Evolutionary conservation across 23 red algal species (phyloP), one percentile per base, ranked within the genome.

Genomic region (Gracilaria gracilis): DNA sequence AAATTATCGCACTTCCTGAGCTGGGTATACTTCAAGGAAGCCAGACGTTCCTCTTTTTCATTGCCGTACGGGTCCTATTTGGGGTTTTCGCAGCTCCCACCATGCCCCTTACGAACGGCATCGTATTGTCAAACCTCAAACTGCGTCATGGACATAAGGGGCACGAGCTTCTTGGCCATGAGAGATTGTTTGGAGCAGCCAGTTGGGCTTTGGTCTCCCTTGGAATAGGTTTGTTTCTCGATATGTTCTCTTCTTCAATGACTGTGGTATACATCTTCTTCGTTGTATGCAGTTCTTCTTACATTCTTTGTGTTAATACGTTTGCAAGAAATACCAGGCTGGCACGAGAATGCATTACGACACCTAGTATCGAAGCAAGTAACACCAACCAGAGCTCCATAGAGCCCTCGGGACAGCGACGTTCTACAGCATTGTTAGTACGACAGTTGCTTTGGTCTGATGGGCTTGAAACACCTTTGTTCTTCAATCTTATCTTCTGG

Each of bases 161-260:
- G 12, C 81, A 73, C 34, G 40, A 65, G 35, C 80, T 46, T 49
- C 37, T 87, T 21, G 92, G 92, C 17, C 67, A 61, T 32, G 92
- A 94, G 38, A 57, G 92, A 37, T 27, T 94, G 40, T 94, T 83
- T 72, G 92, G 92, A 17, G 92, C 92, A 0, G 36, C 88, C 44
- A 94, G 92, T 54, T 94, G 92, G 92, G 92, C 82, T 23, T 34
- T 48, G 16, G 59, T 55, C 5, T 53, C 57, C 57, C 75, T 88
- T 69, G 82, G 50, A 17, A 48, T 94, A 27, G 92, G 92, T 13
- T 25, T 87, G 17, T 44, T 80, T 19, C 82, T 94, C 44, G 92
- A 94, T 70, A 32, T 59, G 8, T 39, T 47, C 32, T 50, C 51
- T 71, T 80, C 48, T 19, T 39, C 74, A 25, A 73, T 81, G 87